Percentiles rank a stretch among this genome's conserved stretches.
phyloP scores from a whole-genome alignment of 2,329 filamentous ascomycete species.

The Penicillium expansum region DNA sequence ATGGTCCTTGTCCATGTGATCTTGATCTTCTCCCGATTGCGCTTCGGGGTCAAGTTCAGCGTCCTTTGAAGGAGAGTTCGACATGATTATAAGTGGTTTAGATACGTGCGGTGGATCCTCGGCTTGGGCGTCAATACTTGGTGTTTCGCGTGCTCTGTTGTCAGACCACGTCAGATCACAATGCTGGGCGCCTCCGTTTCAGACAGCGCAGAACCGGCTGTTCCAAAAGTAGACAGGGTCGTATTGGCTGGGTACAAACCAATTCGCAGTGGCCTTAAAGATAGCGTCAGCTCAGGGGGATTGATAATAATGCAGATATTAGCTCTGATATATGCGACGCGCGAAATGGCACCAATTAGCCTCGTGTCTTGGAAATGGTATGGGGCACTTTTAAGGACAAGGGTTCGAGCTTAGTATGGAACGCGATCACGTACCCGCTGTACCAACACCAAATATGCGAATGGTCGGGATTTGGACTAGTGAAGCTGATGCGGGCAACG shows the following conservation, averaged over 20 bases:
- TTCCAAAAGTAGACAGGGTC: constrained; percentile 24
- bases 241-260: constrained; percentile 39
- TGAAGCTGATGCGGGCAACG: constrained; percentile 28
- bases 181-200: constrained; percentile 25
- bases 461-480: constrained; percentile 13
- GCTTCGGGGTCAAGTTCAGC: constrained; percentile 83
- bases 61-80: constrained; percentile 90
- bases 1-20: constrained; percentile 73
- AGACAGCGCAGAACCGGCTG: constrained; percentile 24
- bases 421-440: constrained; percentile 19
- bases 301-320: constrained; percentile 31
- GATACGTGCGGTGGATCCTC: constrained; percentile 34
- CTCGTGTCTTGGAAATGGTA: constrained; percentile 12
- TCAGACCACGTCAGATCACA: constrained; percentile 48
- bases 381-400: constrained; percentile 2
- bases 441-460: constrained; percentile 26
- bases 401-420: constrained; percentile 13
- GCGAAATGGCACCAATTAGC: constrained; percentile 26
- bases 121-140: constrained; percentile 33
- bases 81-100: constrained; percentile 72
- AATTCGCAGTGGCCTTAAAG: constrained; percentile 35
- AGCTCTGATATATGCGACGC: constrained; percentile 29
- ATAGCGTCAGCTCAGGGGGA: constrained; percentile 29
- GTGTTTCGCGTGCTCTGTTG: constrained; percentile 39
- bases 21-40: constrained; percentile 88